Evolutionary conservation across 1,284 basidiomycete species (phyloP), one percentile per base, ranked within the genome.

Genomic region (Sphaerobolus stellatus): DNA sequence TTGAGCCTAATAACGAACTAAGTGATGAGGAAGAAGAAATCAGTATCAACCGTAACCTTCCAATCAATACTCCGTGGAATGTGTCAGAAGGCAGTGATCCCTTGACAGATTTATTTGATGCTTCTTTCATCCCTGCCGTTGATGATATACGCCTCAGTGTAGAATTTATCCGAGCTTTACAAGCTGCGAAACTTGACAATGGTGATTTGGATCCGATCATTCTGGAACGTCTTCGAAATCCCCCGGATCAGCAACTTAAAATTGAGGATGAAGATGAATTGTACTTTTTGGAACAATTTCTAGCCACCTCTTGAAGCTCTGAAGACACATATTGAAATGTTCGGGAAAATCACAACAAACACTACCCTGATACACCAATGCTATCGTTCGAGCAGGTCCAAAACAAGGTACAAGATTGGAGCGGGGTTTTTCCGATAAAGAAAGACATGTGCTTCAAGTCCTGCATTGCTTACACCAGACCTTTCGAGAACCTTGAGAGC

Each of bases 371-470:
- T 4, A 25, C 52, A 33, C 20, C 46, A 3, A 28, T 66, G 7
- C 61, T 66, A 7, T 66, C 67, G 0, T 60, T 63, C 43, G 30
- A 65, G 40, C 30, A 49, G 13, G n/a, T n/a, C n/a, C n/a, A 69
- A 43, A 41, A 49, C 8, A 46, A 41, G 4, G 49, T 68, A 2
- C 52, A 31, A 9, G 48, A 65, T 0, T 40, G 68, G 29, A 67
- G 46, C 16, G 66, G 70, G 4, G 56, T 72, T 13, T 8, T 43
- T 7, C 41, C 64, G 1, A 48, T 71, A 5, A 20, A 40, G 1
- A 31, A 56, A 22, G 64, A 72, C 50, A 71, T 71, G 69, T 72
- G 70, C 48, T 38, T 63, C 28, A 61, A 67, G 9, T 58, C 62
- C 7, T 71, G 70, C 43, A 25, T 63, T 7, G 66, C 57, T 2